phyloP scores from a whole-genome alignment of 805 yeast species.

The Schwanniomyces polymorphus region DNA sequence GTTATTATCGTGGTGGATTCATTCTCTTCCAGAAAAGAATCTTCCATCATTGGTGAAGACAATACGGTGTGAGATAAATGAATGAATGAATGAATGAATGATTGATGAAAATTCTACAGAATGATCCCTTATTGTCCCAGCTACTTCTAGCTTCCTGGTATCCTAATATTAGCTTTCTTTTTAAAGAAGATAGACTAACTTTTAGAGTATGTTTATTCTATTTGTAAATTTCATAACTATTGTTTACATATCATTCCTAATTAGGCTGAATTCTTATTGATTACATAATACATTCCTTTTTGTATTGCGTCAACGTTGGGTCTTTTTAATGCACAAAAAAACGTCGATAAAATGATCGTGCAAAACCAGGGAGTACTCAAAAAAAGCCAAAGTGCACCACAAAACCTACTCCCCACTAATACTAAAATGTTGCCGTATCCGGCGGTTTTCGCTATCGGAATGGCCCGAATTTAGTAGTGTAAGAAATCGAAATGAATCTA shows the following conservation, averaged over 20 bases:
- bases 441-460: background rate
- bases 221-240: background rate
- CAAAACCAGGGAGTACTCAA: no score
- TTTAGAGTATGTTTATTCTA: background rate
- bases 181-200: background rate
- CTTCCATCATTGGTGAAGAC: slow-evolving; percentile 6
- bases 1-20: slow-evolving; percentile 3
- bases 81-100: background rate
- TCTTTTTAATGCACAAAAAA: background rate
- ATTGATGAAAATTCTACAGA: background rate
- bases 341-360: no score
- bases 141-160: background rate
- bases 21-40: slow-evolving; percentile 8
- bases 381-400: no score
- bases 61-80: background rate
- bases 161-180: background rate
- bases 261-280: background rate
- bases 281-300: background rate
- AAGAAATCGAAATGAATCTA: background rate
- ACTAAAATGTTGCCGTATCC: no score
- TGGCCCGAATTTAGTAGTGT: background rate
- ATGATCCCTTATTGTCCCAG: background rate
- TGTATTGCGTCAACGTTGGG: background rate
- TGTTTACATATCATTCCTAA: background rate
- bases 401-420: no score